Evolutionary conservation across 2,329 filamentous ascomycete genomes (phyloP).

Genomic region (Monilinia laxa): DNA sequence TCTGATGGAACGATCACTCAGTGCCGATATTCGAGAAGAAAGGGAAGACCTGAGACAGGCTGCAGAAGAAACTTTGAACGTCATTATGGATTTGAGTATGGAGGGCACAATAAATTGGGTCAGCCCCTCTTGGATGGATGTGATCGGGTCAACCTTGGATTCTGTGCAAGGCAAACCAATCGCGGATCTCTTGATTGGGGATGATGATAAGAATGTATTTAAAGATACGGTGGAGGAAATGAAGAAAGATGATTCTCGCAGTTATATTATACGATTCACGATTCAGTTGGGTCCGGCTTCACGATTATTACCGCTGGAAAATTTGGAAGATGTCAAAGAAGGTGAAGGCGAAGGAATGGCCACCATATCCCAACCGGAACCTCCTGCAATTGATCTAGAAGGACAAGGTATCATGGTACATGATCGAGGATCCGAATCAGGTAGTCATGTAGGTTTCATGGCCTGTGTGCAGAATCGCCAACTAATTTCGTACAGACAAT

Average conservation of each 20-base stretch:
- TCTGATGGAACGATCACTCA: slow-evolving; percentile 66
- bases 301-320: slow-evolving; percentile 53
- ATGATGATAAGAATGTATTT: slow-evolving; percentile 73
- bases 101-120: slow-evolving; percentile 93
- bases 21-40: slow-evolving; percentile 88
- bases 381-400: slow-evolving; percentile 73
- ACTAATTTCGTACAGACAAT: slow-evolving; percentile 67
- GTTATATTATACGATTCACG: slow-evolving; percentile 82
- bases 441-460: slow-evolving; percentile 76
- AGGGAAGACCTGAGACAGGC: slow-evolving; percentile 91
- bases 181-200: slow-evolving; percentile 73
- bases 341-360: slow-evolving; percentile 38
- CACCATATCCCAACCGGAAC: slow-evolving; percentile 39
- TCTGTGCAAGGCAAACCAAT: slow-evolving; percentile 75
- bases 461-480: slow-evolving; percentile 22
- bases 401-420: slow-evolving; percentile 99
- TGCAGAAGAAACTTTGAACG: slow-evolving; percentile 93
- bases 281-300: slow-evolving; percentile 69
- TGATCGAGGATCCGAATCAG: slow-evolving; percentile 78
- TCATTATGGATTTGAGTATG: slow-evolving; percentile 90
- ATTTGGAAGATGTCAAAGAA: slow-evolving; percentile 35
- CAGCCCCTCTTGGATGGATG: slow-evolving; percentile 91
- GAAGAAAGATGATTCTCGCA: slow-evolving; percentile 88
- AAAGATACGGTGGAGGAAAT: slow-evolving; percentile 82
- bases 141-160: slow-evolving; percentile 77